Evolutionary conservation across 2,329 filamentous ascomycete species (phyloP).

Genomic region (Thelonectria rubi): DNA sequence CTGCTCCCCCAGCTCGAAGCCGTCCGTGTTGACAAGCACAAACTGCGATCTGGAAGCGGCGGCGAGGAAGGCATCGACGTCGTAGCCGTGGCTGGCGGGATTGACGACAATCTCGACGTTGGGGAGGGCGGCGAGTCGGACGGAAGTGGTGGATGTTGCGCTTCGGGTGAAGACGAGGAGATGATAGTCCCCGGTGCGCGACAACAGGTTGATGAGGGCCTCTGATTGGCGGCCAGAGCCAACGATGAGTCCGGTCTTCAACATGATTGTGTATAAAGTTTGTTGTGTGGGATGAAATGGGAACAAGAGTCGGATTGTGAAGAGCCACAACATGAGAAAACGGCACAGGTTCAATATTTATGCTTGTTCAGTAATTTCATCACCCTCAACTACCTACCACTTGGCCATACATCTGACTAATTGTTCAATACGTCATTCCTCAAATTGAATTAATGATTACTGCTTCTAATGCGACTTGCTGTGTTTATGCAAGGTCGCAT

Average conservation of each 20-base stretch:
- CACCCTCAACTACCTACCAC: neutral
- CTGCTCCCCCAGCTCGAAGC: constrained; percentile 6
- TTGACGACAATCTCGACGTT: constrained; percentile 12
- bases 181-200: neutral
- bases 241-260: constrained; percentile 4
- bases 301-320: neutral
- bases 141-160: neutral
- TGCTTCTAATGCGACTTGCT: neutral
- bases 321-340: neutral
- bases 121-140: neutral
- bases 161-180: constrained; percentile 8
- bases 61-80: constrained; percentile 4
- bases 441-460: too few relatives aligned
- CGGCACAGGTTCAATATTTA: neutral
- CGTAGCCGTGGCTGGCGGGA: neutral
- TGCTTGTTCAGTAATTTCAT: neutral
- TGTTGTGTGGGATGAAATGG: neutral
- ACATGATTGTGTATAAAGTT: neutral
- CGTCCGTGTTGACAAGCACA: constrained; percentile 3
- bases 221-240: constrained; percentile 3
- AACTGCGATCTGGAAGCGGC: neutral
- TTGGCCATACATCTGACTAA: too few relatives aligned
- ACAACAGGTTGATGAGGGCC: constrained; percentile 1
- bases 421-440: too few relatives aligned
- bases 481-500: neutral